Evolutionary conservation across 192 early-diverging fungal species (phyloP), one percentile per base, ranked within the genome.

Genomic region (Coemansia sp.): DNA sequence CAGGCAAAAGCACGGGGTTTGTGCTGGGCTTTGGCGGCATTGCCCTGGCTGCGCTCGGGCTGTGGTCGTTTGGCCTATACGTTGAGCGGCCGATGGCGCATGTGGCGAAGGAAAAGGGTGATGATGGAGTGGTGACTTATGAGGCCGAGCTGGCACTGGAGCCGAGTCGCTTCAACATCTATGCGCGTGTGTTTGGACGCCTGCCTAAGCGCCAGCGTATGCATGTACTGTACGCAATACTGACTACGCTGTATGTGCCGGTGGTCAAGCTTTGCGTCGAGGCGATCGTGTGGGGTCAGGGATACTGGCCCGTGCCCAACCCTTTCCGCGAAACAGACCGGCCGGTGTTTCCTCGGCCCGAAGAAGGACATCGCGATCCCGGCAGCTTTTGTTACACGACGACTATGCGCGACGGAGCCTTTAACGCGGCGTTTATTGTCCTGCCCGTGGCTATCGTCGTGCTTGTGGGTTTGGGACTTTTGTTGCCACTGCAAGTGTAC

Each of bases 191-290:
- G 46, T 70, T 67, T 46, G 54, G 71, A 12, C 36, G 56, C 14
- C 40, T 77, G 53, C 62, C 74, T 17, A 53, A 58, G 53, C 63
- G 82, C 34, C 63, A 61, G 38, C 69, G 74, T 22, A 72, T 67
- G 58, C 74, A 80, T 40, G 63, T 70, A 2, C 24, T 72, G 34
- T 72, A 70, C 29, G 40, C 68, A n/a, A 58, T 71, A n/a, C 57
- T 83, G 63, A 62, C 74, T 2, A 83, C 82, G 21, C 62, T 83
- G 58, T 83, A 83, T 41, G 60, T 83, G 1, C 82, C 82, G 10
- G 57, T 77, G 18, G 40, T 73, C 21, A 83, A 83, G 62, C 67
- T 83, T 22, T 67, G 77, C 19, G 24, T 83, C 14, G 82, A 83
- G 44, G 71, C 82, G 2, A 53, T 83, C 3, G 74, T 80, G 43